phyloP scores from a whole-genome alignment of 2,329 filamentous ascomycete genomes.

The Monilinia fructicola region DNA sequence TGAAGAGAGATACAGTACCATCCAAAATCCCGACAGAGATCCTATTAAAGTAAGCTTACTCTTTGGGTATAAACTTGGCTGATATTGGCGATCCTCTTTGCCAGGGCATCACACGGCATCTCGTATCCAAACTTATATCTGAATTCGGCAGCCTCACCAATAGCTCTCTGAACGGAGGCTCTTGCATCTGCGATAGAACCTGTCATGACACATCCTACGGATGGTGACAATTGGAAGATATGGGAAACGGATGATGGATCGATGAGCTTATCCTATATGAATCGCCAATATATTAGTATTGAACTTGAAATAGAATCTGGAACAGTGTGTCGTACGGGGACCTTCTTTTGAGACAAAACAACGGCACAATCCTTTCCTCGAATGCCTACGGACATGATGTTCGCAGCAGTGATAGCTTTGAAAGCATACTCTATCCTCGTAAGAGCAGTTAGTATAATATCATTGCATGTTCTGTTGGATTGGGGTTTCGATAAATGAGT shows the following conservation, averaged over 20 bases:
- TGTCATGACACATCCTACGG: slow-evolving; percentile 97
- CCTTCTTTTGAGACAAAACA: slow-evolving; percentile 98
- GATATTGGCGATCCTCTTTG: slow-evolving; percentile 97
- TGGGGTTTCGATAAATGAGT: slow-evolving; percentile 18
- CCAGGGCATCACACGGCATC: slow-evolving; percentile 96
- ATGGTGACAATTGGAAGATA: slow-evolving; percentile 94
- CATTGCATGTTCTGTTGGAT: slow-evolving; percentile 19
- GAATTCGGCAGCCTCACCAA: slow-evolving; percentile 96
- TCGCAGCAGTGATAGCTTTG: slow-evolving; percentile 98
- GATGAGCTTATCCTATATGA: slow-evolving; percentile 89
- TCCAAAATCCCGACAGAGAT: slow-evolving; percentile 37
- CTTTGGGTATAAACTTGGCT: slow-evolving; percentile 98
- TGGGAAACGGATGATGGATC: slow-evolving; percentile 95
- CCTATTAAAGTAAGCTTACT: slow-evolving; percentile 53
- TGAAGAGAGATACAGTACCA: slow-evolving; percentile 25
- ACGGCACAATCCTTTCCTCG: slow-evolving; percentile 97
- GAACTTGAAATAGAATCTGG: slow-evolving; percentile 24
- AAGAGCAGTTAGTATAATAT: slow-evolving; percentile 11
- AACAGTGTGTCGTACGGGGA: slow-evolving; percentile 68
- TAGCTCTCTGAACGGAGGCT: slow-evolving; percentile 87
- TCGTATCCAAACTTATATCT: slow-evolving; percentile 98
- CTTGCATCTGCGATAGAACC: slow-evolving; percentile 97
- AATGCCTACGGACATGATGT: slow-evolving; percentile 96
- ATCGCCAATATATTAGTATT: slow-evolving; percentile 30
- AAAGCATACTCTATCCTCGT: slow-evolving; percentile 88